phyloP scores from a whole-genome alignment of 805 yeast species.

The Barnettozyma wickerhamii region DNA sequence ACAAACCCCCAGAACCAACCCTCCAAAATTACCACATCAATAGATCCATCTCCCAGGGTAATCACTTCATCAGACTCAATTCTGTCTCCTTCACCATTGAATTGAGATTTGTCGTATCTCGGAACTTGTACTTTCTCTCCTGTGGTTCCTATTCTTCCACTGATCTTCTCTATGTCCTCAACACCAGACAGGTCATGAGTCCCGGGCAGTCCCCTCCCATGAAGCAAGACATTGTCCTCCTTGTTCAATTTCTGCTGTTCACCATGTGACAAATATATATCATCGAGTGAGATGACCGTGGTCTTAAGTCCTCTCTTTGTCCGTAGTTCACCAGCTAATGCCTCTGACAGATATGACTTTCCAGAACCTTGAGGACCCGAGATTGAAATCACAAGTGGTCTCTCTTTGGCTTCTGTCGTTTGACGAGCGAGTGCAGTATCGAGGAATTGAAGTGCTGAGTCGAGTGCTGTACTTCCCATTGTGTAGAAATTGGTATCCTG shows the following conservation, averaged over 20 bases:
- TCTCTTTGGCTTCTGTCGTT: conserved; percentile 21
- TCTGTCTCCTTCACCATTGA: conserved; percentile 72
- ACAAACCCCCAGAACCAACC: conserved; percentile 92
- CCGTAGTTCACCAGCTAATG: conserved; percentile 38
- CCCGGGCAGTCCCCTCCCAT: conserved; percentile 89
- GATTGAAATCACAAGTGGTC: conserved; percentile 38
- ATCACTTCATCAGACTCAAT: background rate
- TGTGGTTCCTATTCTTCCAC: conserved; percentile 20
- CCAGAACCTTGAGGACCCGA: conserved; percentile 76
- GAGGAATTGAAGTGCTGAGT: background rate
- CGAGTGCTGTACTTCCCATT: conserved; percentile 1
- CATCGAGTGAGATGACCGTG: conserved; percentile 73
- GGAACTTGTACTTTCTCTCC: conserved; percentile 45
- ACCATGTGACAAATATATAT: conserved; percentile 66
- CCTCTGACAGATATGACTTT: conserved; percentile 52
- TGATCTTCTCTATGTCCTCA: conserved; percentile 1
- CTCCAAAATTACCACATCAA: conserved; percentile 73
- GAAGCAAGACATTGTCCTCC: conserved; percentile 49
- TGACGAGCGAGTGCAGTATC: background rate
- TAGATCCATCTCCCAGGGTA: conserved; percentile 17
- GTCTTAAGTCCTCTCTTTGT: conserved; percentile 26
- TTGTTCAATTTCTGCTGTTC: conserved; percentile 50
- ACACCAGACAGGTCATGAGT: conserved; percentile 65
- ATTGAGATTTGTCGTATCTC: conserved; percentile 70
- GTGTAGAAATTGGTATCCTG: too few species aligned